Evolutionary conservation across 1,284 basidiomycete species (phyloP), one percentile per base, ranked within the genome.

Genomic region (Leccinum subrobustum): DNA sequence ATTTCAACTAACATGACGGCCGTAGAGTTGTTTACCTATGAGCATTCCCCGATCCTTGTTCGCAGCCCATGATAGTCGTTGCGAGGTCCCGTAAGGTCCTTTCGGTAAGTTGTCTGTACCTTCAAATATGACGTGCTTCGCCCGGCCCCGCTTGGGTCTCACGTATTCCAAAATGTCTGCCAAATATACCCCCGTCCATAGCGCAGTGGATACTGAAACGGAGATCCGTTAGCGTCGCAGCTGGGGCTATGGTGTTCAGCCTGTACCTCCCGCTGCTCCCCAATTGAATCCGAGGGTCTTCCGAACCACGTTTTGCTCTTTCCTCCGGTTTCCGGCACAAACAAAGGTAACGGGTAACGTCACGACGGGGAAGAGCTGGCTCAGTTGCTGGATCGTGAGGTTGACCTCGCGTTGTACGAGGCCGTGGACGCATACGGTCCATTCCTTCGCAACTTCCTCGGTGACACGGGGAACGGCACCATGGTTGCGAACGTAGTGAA

Each of bases 401-500:
- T 69, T 74, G 29, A 75, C 59, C n/a, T 81, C 77, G 20, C 71
- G 73, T 20, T 76, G 64, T 52, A 82, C 79, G n/a, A 83, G 73
- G 7, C 85, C 83, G 35, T 81, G 76, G n/a, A 89, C 72, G 31
- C 73, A 71, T 20, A 89, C 64, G 58, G 72, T 78, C 87, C 87
- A 89, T 16, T 75, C 67, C 3, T 68, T 66, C 5, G 77, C 75
- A 20, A 72, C 69, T 8, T 77, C 71, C 4, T 71, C 70, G 20
- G 77, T 74, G 20, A 88, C 75, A 18, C 72, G 69, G 0, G 88
- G 88, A 2, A 87, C 86, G 2, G 85, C 81, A 16, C 88, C 88
- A 66, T 89, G 88, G 63, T 84, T 87, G 20, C 88, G 81, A 18
- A 89, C 87, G 67, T 82, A 89, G 72, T 86, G 85, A n/a, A 89